Evolutionary conservation across 1,139 yeast species (phyloP).

Genomic region (Saccharomyces hybrid): DNA sequence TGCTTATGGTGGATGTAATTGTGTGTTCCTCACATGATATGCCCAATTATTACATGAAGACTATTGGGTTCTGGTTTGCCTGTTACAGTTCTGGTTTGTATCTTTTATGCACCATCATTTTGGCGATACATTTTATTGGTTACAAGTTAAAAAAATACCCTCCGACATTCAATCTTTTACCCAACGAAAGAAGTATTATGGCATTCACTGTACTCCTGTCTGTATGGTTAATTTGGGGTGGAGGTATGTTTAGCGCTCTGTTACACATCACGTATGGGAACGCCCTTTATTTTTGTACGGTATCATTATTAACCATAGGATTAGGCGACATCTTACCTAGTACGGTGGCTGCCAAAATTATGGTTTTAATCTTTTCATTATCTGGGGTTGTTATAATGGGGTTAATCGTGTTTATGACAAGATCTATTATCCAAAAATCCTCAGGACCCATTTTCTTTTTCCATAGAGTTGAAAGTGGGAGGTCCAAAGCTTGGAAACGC

Average conservation of each 20-base stretch:
- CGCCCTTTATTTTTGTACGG: constrained; percentile 62
- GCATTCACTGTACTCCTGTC: constrained; percentile 57
- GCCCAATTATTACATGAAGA: constrained; percentile 20
- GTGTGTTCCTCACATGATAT: constrained; percentile 27
- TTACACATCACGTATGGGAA: constrained; percentile 47
- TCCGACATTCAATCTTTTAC: constrained; percentile 57
- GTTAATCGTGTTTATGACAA: constrained; percentile 59
- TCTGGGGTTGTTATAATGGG: constrained; percentile 69
- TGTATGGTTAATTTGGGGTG: constrained; percentile 65
- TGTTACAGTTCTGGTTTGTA: constrained; percentile 57
- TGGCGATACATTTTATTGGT: constrained; percentile 56
- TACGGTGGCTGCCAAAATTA: constrained; percentile 45
- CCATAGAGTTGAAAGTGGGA: constrained; percentile 46
- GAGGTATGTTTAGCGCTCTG: constrained; percentile 45
- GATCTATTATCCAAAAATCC: constrained; percentile 53
- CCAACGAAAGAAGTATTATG: constrained; percentile 65
- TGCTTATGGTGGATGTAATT: constrained; percentile 46
- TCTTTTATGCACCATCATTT: constrained; percentile 44
- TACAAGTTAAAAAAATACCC: constrained; percentile 53
- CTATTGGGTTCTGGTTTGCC: constrained; percentile 78
- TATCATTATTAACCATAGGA: constrained; percentile 71
- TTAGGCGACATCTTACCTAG: constrained; percentile 63
- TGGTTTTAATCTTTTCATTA: constrained; percentile 55
- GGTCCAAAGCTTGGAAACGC: constrained; percentile 23
- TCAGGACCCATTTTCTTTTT: constrained; percentile 58